Conservation (phyloP, 1,284 basidiomycete genomes). For the Puccinia triticina region DNA sequence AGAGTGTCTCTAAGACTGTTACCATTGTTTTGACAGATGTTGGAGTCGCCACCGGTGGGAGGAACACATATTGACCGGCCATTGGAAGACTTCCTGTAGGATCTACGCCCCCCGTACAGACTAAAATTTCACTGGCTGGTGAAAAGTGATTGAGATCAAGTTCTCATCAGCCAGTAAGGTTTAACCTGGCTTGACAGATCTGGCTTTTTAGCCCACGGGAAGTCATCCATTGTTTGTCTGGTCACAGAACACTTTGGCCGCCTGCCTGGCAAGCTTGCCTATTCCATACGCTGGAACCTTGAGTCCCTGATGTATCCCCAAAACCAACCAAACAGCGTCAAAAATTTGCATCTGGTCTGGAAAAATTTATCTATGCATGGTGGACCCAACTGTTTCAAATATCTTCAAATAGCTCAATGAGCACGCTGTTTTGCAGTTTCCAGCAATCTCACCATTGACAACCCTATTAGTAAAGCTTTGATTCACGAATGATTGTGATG, state of each 20-base stretch:
- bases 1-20: neutral
- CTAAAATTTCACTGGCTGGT: too few species aligned
- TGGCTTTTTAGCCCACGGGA: too few species aligned
- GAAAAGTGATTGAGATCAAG: too few species aligned
- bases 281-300: conserved; percentile 44
- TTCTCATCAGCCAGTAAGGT: too few species aligned
- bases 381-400: conserved; percentile 33
- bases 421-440: conserved; percentile 14
- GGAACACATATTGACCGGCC: conserved; percentile 6
- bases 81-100: too few species aligned
- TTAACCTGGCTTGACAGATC: too few species aligned
- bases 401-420: conserved; percentile 35
- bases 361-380: neutral
- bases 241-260: conserved; percentile 35
- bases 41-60: neutral
- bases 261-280: conserved; percentile 19
- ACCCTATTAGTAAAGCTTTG: conserved; percentile 30
- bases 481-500: neutral
- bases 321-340: neutral
- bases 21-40: neutral
- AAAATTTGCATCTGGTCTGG: neutral
- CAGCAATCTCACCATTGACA: conserved; percentile 20
- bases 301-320: conserved; percentile 12
- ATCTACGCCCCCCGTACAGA: too few species aligned
- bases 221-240: conserved; percentile 29